Evolutionary conservation across 106 monocot genomes (phyloP).

Genomic region (Dendrobium huoshanense): DNA sequence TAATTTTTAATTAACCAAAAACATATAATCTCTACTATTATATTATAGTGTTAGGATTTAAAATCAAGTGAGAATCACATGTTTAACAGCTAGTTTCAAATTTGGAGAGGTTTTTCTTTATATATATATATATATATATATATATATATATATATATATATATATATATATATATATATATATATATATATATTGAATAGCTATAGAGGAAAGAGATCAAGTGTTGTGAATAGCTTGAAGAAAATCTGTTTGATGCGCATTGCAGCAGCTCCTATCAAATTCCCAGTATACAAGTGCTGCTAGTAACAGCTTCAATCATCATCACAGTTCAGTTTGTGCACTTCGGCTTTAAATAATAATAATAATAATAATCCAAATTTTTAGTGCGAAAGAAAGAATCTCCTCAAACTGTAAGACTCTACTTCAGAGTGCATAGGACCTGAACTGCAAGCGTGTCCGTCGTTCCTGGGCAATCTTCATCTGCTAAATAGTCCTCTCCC

Average conservation of each 20-base stretch:
- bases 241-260: background rate
- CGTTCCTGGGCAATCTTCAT: slow-evolving; percentile 15
- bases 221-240: no score
- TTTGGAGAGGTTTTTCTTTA: no score
- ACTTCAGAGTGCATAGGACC: slow-evolving; percentile 19
- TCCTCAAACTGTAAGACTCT: background rate
- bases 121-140: no score
- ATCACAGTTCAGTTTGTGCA: background rate
- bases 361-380: background rate
- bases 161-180: no score
- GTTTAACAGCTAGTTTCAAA: no score
- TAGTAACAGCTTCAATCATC: background rate
- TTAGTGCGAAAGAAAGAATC: background rate
- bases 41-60: no score
- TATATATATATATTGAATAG: no score
- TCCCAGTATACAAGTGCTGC: background rate
- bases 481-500: slow-evolving; percentile 23
- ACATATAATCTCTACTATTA: no score
- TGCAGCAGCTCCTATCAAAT: background rate
- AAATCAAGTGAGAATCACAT: no score
- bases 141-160: no score
- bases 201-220: no score
- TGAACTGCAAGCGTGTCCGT: slow-evolving; percentile 39
- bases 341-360: background rate
- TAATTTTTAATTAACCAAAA: no score